phyloP scores from a whole-genome alignment of 2,329 filamentous ascomycete species.

The Intubia oerlemansii region DNA sequence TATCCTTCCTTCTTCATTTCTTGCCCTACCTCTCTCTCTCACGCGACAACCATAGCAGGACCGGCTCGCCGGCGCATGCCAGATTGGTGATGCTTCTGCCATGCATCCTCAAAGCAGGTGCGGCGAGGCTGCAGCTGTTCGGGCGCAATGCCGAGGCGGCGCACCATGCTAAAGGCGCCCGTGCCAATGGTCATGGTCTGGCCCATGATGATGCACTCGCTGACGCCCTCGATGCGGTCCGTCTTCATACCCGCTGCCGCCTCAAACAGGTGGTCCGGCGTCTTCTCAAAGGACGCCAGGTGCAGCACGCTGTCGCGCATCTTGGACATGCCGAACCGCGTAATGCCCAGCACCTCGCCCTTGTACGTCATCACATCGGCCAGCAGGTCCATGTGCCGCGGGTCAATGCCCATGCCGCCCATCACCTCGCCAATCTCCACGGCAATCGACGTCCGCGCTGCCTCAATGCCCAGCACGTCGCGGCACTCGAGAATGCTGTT shows the following conservation, averaged over 20 bases:
- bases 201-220: slow-evolving; percentile 95
- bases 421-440: slow-evolving; percentile 77
- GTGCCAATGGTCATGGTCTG: slow-evolving; percentile 86
- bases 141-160: slow-evolving; percentile 46
- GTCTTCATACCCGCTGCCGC: slow-evolving; percentile 82
- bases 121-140: slow-evolving; percentile 34
- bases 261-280: slow-evolving; percentile 89
- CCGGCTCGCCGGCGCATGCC: too few relatives aligned
- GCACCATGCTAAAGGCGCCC: slow-evolving; percentile 75
- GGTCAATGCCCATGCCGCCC: slow-evolving; percentile 88
- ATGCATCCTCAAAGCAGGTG: slow-evolving; percentile 52
- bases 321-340: slow-evolving; percentile 85
- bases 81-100: slow-evolving; percentile 16
- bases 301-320: slow-evolving; percentile 91
- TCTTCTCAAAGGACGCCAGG: slow-evolving; percentile 93
- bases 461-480: slow-evolving; percentile 84
- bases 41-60: too few relatives aligned
- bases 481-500: slow-evolving; percentile 84
- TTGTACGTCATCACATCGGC: slow-evolving; percentile 99
- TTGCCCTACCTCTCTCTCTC: too few relatives aligned
- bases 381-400: slow-evolving; percentile 89
- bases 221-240: slow-evolving; percentile 82
- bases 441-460: slow-evolving; percentile 74
- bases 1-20: neutral
- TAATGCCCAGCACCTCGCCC: slow-evolving; percentile 90